phyloP scores from a whole-genome alignment of 2,329 filamentous ascomycete genomes.

The Geosmithia morbida region DNA sequence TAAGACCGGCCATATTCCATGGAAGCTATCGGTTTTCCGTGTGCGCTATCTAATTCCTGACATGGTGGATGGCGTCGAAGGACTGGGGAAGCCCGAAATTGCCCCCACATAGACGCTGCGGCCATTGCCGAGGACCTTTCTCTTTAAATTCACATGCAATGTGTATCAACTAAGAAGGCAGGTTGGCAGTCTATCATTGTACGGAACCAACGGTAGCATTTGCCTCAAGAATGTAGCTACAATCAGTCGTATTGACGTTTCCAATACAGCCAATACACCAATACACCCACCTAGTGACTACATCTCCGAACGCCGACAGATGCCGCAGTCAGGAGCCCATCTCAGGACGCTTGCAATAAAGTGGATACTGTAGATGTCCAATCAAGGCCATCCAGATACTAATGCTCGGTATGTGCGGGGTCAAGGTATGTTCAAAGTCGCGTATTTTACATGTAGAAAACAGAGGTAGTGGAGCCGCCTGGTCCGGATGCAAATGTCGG shows the following conservation, averaged over 20 bases:
- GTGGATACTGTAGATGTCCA: neutral
- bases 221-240: neutral
- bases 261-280: too few relatives aligned
- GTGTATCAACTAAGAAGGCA: too few relatives aligned
- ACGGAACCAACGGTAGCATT: neutral
- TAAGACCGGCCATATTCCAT: too few relatives aligned
- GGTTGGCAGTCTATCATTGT: too few relatives aligned
- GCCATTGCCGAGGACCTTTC: too few relatives aligned
- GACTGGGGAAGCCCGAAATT: too few relatives aligned
- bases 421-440: neutral
- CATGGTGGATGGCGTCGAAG: too few relatives aligned
- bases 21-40: too few relatives aligned
- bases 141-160: too few relatives aligned
- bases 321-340: neutral
- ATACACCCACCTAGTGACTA: neutral
- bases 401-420: neutral
- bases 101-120: too few relatives aligned
- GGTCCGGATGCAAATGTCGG: neutral
- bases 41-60: too few relatives aligned
- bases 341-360: neutral
- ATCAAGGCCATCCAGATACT: neutral
- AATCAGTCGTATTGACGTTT: too few relatives aligned
- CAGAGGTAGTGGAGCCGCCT: neutral
- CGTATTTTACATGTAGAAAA: neutral
- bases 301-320: neutral